Evolutionary conservation across 2,329 filamentous ascomycete genomes (phyloP).

Genomic region (Tolypocladium paradoxum): DNA sequence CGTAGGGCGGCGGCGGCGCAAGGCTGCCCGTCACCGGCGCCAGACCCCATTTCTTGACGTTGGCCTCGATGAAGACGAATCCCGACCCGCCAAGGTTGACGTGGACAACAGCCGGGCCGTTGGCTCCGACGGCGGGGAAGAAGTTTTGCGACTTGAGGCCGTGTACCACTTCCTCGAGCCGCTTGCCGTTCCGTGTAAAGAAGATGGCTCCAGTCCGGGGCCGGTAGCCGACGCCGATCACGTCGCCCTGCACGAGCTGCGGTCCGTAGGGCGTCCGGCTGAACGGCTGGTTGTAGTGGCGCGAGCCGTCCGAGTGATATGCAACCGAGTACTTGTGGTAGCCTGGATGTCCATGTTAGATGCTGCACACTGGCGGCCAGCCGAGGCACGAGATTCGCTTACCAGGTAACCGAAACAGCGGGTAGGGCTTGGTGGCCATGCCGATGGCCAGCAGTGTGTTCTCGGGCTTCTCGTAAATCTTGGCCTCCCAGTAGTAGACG

Average conservation of each 20-base stretch:
- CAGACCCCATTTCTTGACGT: conserved; percentile 98
- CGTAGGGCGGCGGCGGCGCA: conserved; percentile 90
- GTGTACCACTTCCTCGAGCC: conserved; percentile 86
- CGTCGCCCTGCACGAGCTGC: conserved; percentile 81
- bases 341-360: conserved; percentile 31
- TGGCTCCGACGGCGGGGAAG: conserved; percentile 94
- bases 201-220: conserved; percentile 92
- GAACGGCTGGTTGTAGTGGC: conserved; percentile 91
- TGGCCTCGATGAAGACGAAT: conserved; percentile 98
- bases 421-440: conserved; percentile 94
- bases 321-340: conserved; percentile 89
- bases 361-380: background rate
- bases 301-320: conserved; percentile 78
- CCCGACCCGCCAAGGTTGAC: conserved; percentile 97
- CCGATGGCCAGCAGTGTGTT: conserved; percentile 79
- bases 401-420: conserved; percentile 89
- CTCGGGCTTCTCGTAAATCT: conserved; percentile 96
- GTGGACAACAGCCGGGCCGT: conserved; percentile 83
- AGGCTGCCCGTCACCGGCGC: conserved; percentile 92
- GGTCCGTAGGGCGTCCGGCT: conserved; percentile 70
- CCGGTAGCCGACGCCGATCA: conserved; percentile 89
- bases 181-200: conserved; percentile 97
- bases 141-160: conserved; percentile 93
- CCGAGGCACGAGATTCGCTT: conserved; percentile 20
- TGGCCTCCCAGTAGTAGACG: conserved; percentile 98